Evolutionary conservation across 208 protist genomes (phyloP).

Genomic region (Leishmania turanica): DNA sequence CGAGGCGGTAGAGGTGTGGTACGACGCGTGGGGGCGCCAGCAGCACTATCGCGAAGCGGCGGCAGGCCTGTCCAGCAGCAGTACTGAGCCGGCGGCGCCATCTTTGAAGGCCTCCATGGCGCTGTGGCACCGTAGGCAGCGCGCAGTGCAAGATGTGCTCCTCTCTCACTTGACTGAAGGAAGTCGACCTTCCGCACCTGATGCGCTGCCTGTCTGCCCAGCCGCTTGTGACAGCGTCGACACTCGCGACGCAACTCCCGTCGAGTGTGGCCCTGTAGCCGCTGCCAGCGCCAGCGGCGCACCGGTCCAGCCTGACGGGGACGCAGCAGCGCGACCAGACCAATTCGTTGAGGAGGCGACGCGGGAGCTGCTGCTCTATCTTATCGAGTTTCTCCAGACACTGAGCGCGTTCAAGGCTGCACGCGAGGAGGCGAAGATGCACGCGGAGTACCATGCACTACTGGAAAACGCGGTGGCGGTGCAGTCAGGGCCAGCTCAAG

Average conservation of each 20-base stretch:
- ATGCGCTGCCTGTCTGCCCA: background rate
- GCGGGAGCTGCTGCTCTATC: conserved; percentile 1
- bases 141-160: background rate
- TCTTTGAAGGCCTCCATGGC: background rate
- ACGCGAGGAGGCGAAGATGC: conserved; percentile 4
- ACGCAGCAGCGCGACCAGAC: background rate
- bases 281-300: background rate
- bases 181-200: background rate
- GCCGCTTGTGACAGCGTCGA: background rate
- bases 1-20: conserved; percentile 5
- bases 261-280: background rate
- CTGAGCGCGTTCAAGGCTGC: conserved; percentile 5
- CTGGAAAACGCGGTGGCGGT: background rate
- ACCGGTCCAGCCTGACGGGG: background rate
- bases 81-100: background rate
- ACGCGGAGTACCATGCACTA: conserved; percentile 11
- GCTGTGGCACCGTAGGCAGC: conserved; percentile 5
- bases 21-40: conserved; percentile 13
- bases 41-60: background rate
- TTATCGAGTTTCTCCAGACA: conserved; percentile 1
- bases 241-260: background rate
- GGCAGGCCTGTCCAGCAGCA: background rate
- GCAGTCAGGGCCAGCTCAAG: background rate
- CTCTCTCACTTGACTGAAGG: conserved; percentile 5
- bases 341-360: background rate